Evolutionary conservation across 31 red algal genomes (phyloP), one percentile per base, ranked within the genome.

Genomic region (Bonnemaisonia californica): DNA sequence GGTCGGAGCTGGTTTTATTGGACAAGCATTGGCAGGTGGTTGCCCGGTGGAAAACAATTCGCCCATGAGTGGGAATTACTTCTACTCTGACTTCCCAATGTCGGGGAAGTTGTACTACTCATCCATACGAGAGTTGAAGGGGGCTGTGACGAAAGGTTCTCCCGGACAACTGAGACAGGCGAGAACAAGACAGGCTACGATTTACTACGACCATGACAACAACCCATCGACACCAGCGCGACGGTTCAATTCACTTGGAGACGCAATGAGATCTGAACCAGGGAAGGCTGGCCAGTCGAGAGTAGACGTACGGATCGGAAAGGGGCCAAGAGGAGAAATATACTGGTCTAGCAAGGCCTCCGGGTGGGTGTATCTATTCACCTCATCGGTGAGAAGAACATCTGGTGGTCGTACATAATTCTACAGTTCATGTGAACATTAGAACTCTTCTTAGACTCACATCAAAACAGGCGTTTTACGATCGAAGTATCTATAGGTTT

Each of bases 41-140:
- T 90, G 87, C 47, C 87, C 87, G 34, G 78, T 90, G 41, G 77
- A 90, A 69, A 90, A 90, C 38, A 41, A 48, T 2, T 90, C 87
- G 40, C 70, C 87, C 4, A 82, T 90, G 87, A 21, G 38, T 34
- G 87, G 87, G 0, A 66, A 62, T 4, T 90, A 90, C 51, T 90
- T 34, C 69, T 90, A 90, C 41, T 19, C 70, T 21, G 87, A 90
- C 51, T 90, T 90, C 41, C 87, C 87, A 1, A 90, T 56, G 69
- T 56, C 59, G 4, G 87, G 87, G 22, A 82, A 72, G 26, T 65
- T 90, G 57, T 90, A 69, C 47, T 90, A 39, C 57, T 90, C 87
- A 2, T 69, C 27, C 1, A 55, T 90, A 2, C 16, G 9, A 24
- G 71, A 67, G 42, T 48, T 90, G 33, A 61, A 70, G 2, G 19